Evolutionary conservation across 345 rosid species (phyloP).

Genomic region (Leavenworthia alabamica): DNA sequence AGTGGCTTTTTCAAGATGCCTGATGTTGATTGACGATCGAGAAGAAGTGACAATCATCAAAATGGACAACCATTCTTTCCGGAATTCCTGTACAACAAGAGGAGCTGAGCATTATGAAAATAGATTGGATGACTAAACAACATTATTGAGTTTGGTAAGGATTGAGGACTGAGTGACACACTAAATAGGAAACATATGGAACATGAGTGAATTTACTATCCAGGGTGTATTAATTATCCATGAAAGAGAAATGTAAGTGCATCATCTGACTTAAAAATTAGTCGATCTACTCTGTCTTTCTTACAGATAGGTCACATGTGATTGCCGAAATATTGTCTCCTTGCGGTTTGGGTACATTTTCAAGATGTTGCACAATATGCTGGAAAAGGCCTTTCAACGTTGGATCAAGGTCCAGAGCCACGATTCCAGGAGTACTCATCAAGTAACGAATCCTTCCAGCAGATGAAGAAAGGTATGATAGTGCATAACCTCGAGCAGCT

Average conservation of each 20-base stretch:
- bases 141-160: neutral
- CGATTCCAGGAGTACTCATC: constrained; percentile 94
- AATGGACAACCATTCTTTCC: constrained; percentile 91
- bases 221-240: neutral
- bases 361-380: constrained; percentile 78
- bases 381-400: constrained; percentile 84
- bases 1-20: constrained; percentile 97
- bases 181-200: constrained; percentile 1
- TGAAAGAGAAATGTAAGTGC: constrained; percentile 2
- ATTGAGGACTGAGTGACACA: neutral
- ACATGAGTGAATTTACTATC: constrained; percentile 7
- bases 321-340: constrained; percentile 84
- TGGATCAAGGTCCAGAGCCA: constrained; percentile 92
- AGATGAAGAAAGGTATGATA: constrained; percentile 96
- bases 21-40: constrained; percentile 86
- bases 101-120: constrained; percentile 5
- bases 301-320: constrained; percentile 89
- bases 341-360: constrained; percentile 79
- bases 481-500: constrained; percentile 97
- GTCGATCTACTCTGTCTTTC: constrained; percentile 25
- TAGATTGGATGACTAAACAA: constrained; percentile 1
- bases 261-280: neutral
- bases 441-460: constrained; percentile 93
- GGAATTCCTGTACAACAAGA: constrained; percentile 68
- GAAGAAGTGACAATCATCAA: constrained; percentile 97